Percentiles rank a stretch among this genome's conserved stretches.
These are phyloP conservation scores for Eragrostis tef DNA, from an alignment of 202 grass and related monocot species.

Conservation along the genomic window DNA sequence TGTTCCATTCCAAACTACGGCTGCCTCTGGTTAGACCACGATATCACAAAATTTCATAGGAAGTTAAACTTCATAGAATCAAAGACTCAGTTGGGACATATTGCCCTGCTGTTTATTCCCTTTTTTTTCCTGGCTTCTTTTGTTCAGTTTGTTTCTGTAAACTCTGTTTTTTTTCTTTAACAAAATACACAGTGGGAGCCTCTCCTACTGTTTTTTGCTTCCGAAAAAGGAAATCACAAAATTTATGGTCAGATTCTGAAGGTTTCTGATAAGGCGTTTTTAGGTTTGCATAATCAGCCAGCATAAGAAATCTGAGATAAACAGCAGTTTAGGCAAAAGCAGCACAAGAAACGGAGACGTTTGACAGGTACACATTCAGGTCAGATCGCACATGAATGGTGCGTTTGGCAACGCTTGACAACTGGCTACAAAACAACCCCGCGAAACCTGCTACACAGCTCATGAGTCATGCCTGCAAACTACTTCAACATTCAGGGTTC, in stretches of 20 bases:
- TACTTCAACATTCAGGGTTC: not conserved
- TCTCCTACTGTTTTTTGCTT: no score
- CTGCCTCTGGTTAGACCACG: no score
- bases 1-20: not conserved
- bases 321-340: not conserved
- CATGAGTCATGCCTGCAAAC: not conserved
- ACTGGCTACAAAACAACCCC: not conserved
- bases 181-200: no score
- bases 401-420: not conserved
- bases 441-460: not conserved
- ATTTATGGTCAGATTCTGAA: not conserved
- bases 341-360: not conserved
- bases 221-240: no score
- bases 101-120: no score
- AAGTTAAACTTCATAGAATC: no score
- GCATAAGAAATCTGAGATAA: not conserved
- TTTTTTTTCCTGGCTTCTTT: no score
- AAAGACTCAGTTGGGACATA: no score
- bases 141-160: no score
- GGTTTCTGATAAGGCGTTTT: not conserved
- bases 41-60: no score
- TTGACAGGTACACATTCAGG: constrained; percentile 16
- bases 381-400: constrained; percentile 5
- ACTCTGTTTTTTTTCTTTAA: no score
- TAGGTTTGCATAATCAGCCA: not conserved